phyloP scores from a whole-genome alignment of 257 asterid species.

The Nicotiana tabacum region DNA sequence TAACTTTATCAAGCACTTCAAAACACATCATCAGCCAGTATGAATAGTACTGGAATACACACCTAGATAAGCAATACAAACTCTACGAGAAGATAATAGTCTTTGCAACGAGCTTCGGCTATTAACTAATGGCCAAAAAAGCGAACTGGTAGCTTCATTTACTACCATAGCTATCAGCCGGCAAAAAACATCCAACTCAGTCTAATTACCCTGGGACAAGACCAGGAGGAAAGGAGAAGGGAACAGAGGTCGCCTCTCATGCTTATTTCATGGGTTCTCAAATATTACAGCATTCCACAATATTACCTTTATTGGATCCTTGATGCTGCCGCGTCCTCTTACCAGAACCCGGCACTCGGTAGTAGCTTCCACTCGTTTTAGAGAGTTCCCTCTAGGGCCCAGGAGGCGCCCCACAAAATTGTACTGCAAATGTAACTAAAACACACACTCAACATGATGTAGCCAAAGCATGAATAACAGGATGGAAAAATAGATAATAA shows the following conservation, averaged over 20 bases:
- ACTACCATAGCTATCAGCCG: background rate
- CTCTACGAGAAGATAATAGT: background rate
- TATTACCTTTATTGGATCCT: conserved; percentile 86
- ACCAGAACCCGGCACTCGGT: conserved; percentile 97
- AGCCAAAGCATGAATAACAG: conserved; percentile 2
- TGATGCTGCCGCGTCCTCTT: conserved; percentile 98
- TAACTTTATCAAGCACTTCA: background rate
- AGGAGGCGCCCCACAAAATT: conserved; percentile 99
- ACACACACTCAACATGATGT: background rate
- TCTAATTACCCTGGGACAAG: background rate
- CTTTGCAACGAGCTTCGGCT: background rate
- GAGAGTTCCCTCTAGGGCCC: conserved; percentile 99
- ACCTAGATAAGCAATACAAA: background rate
- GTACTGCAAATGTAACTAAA: conserved; percentile 45
- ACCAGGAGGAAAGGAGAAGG: background rate
- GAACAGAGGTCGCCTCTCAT: background rate
- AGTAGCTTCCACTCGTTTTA: conserved; percentile 90
- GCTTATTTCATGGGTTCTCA: background rate
- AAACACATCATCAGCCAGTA: background rate
- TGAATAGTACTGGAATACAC: background rate
- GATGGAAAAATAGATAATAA: conserved; percentile 12
- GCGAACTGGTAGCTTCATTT: background rate
- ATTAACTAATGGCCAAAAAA: background rate
- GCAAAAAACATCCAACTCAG: background rate
- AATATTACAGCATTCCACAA: background rate